phyloP scores from a whole-genome alignment of 2,329 filamentous ascomycete genomes.

The Lomentospora prolificans region DNA sequence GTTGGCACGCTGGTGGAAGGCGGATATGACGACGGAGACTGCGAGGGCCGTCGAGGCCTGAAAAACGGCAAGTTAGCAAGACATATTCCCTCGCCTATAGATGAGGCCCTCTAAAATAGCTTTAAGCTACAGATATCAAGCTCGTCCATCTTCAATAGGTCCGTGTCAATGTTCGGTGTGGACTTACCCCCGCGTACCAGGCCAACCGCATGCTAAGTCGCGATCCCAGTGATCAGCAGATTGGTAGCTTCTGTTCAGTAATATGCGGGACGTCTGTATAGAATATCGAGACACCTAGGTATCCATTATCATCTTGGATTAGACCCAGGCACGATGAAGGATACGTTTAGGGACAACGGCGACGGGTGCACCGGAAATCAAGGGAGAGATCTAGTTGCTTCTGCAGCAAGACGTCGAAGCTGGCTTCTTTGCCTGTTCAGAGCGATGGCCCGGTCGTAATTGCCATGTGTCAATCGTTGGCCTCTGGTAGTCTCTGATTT shows the following conservation, averaged over 20 bases:
- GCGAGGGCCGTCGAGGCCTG: constrained; percentile 78
- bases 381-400: not conserved
- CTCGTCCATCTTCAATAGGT: not conserved
- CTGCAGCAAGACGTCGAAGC: not conserved
- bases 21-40: constrained; percentile 73
- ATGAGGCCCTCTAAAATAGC: not conserved
- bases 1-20: constrained; percentile 90
- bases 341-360: not conserved
- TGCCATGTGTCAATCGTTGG: constrained; percentile 9
- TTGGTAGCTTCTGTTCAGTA: not conserved
- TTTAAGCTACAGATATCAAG: not conserved
- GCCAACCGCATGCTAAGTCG: constrained; percentile 39
- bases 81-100: not conserved
- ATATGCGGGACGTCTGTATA: not conserved
- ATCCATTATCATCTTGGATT: constrained; percentile 4
- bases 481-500: not conserved
- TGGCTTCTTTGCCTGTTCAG: not conserved
- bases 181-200: constrained; percentile 52
- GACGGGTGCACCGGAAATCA: constrained; percentile 1
- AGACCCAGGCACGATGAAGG: not conserved
- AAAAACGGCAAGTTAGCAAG: not conserved
- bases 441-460: not conserved
- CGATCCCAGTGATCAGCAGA: not conserved
- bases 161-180: not conserved
- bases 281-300: not conserved